Evolutionary conservation across 306 rosid species (phyloP).

Genomic region (Comarum palustre): DNA sequence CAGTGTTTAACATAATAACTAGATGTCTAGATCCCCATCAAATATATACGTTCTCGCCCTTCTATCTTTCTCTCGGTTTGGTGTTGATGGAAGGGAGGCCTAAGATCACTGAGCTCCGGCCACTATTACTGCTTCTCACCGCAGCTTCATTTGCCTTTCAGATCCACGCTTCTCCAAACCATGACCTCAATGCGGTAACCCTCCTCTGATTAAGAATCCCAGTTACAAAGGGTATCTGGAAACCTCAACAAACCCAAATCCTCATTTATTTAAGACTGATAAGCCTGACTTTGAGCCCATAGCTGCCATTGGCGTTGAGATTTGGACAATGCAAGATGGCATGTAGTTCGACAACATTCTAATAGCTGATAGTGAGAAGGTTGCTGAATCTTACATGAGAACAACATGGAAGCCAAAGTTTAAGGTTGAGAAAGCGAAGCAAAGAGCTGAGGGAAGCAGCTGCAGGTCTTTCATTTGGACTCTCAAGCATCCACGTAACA

Average conservation of each 20-base stretch:
- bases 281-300: slow-evolving; percentile 80
- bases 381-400: slow-evolving; percentile 65
- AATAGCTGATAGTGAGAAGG: slow-evolving; percentile 64
- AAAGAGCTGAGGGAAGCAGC: slow-evolving; percentile 62
- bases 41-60: background rate
- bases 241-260: slow-evolving; percentile 73
- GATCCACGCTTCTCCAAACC: slow-evolving; percentile 19
- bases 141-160: slow-evolving; percentile 18
- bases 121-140: slow-evolving; percentile 5
- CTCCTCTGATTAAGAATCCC: slow-evolving; percentile 64
- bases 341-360: slow-evolving; percentile 79
- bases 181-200: slow-evolving; percentile 2
- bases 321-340: slow-evolving; percentile 98
- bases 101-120: slow-evolving; percentile 3
- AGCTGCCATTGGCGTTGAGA: slow-evolving; percentile 90
- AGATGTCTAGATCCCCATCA: background rate
- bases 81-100: slow-evolving; percentile 12
- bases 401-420: slow-evolving; percentile 88
- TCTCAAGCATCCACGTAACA: slow-evolving; percentile 56
- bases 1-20: background rate
- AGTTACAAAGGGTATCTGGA: slow-evolving; percentile 93
- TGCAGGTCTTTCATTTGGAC: slow-evolving; percentile 50
- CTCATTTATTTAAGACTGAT: slow-evolving; percentile 63
- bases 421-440: slow-evolving; percentile 65
- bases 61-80: background rate